A percentile compares a stretch with the other conserved stretches of the same genome.
Conservation (phyloP, 352 stramenopile genomes). For the Globisporangium irregulare region DNA sequence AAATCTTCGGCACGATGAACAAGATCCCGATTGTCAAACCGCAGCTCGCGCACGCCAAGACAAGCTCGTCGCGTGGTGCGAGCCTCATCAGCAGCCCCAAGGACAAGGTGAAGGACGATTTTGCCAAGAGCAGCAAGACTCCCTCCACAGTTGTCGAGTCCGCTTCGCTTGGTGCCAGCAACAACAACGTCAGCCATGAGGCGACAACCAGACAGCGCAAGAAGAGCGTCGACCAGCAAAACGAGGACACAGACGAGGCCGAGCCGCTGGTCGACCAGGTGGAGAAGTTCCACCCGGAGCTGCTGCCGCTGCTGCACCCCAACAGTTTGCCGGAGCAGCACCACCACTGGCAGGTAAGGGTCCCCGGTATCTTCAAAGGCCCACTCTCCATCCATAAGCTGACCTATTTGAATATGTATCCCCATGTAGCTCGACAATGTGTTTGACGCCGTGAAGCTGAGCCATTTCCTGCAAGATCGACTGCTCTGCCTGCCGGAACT, state of each 20-base stretch:
- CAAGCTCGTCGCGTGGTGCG: constrained; percentile 24
- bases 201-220: constrained; percentile 6
- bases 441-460: constrained; percentile 61
- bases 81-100: constrained; percentile 13
- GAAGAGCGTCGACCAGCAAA: constrained; percentile 18
- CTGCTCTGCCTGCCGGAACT: constrained; percentile 71
- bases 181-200: not conserved
- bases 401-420: too few relatives aligned
- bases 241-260: constrained; percentile 12
- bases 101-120: not conserved
- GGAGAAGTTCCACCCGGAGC: constrained; percentile 41
- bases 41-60: constrained; percentile 30
- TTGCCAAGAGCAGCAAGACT: not conserved
- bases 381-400: not conserved
- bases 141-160: not conserved
- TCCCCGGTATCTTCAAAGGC: not conserved
- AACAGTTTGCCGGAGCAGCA: constrained; percentile 30
- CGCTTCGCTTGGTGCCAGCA: not conserved
- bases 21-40: constrained; percentile 28
- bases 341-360: constrained; percentile 21
- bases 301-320: constrained; percentile 54
- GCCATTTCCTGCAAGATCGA: constrained; percentile 64
- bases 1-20: constrained; percentile 19
- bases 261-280: constrained; percentile 45
- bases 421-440: constrained; percentile 34